Base-by-base conservation (phyloP, 345 rosid genomes). In the Sisymbrium altissimum region DNA sequence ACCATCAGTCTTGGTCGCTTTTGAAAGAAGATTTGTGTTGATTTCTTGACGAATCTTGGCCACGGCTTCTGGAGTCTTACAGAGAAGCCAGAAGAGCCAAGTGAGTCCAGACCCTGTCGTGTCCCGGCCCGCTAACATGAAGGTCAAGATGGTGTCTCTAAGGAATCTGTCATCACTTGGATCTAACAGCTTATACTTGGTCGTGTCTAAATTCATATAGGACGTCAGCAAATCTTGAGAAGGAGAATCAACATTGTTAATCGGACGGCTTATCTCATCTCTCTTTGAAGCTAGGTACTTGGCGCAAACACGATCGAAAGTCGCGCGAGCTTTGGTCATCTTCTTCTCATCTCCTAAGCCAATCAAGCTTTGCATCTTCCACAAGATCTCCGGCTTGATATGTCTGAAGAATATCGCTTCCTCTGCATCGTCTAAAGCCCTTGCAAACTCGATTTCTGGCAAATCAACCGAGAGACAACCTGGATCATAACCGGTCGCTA, bases 71-170 rank as follows among this genome's bases (percentile, higher is more conserved):
- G 84, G 83, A 14, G 61, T 73, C 40, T 52, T 70, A 2, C 72
- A 65, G 4, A 88, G 56, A 32, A 79, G 76, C 87, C 85, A 84
- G 21, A 88, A 86, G 65, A 88, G 72, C 89, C 89, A 86, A 15
- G 82, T 57, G 45, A 88, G 78, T 39, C 70, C 81, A 40, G 81
- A 72, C 5, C 74, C 72, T 41, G 78, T 78, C 1, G 81, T 78
- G 78, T 84, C 91, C 39, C 87, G 54, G n/a, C 94, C 89, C 6
- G 89, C 91, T 44, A 83, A 15, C 81, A 86, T 53, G 75, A 88
- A 77, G 59, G 70, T 83, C 55, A 85, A 17, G 45, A 86, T 29
- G 15, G 79, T 86, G 74, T 86, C 94, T 69, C 84, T 83, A 4
- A 88, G 38, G 70, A 83, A 86, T 46, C 79, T 72, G n/a, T 83